phyloP scores from a whole-genome alignment of 192 early-diverging fungal species.

The Entophlyctis luteolus region DNA sequence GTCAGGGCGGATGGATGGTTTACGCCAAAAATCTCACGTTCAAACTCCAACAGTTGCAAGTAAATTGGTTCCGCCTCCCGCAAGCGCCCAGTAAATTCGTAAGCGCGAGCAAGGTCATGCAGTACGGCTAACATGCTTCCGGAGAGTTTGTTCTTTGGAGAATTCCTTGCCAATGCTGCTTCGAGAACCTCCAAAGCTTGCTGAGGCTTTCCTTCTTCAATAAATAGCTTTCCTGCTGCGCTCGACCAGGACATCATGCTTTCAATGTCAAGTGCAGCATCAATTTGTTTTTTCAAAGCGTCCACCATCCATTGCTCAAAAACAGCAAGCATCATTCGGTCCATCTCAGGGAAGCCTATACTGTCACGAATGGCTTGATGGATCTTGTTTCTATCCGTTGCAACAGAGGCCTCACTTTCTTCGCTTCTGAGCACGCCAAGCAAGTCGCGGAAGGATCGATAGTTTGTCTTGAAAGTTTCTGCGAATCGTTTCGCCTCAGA shows the following conservation, averaged over 20 bases:
- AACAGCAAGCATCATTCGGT: not conserved
- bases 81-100: not conserved
- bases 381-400: not conserved
- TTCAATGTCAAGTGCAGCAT: too few species aligned
- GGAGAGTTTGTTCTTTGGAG: too few species aligned
- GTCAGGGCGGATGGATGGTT: not conserved
- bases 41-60: not conserved
- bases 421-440: not conserved
- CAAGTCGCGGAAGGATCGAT: not conserved
- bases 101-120: too few species aligned
- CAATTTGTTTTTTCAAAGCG: not conserved
- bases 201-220: too few species aligned
- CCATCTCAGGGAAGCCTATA: conserved; percentile 1
- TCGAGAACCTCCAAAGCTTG: too few species aligned
- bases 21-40: not conserved
- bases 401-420: not conserved
- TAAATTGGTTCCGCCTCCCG: not conserved
- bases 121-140: too few species aligned
- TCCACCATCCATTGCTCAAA: not conserved
- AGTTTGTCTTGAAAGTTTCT: not conserved
- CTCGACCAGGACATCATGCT: too few species aligned
- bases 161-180: too few species aligned
- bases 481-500: not conserved
- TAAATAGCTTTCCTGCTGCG: too few species aligned
- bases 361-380: not conserved